Base-by-base conservation (phyloP, 148 eudicot species). In the Hydrangea macrophylla region DNA sequence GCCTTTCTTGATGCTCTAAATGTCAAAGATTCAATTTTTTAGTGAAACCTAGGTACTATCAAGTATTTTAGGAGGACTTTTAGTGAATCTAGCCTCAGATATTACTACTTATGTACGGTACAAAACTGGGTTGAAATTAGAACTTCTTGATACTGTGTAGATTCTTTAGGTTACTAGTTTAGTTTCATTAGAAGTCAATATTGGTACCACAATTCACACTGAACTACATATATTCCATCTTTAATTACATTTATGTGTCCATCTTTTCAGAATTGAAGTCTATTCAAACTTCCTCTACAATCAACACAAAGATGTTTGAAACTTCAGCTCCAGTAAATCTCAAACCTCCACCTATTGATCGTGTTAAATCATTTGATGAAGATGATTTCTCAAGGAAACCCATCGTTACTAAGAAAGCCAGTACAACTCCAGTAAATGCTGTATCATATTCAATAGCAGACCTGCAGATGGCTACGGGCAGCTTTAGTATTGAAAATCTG, bases 401-500 rank as follows among this genome's bases (percentile, higher is more conserved):
- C 23, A 74, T 86, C 37, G 81, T 84, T 55, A 63, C 81, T 70
- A 94, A 86, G 86, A 87, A 84, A 78, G 82, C 76, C 28, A 74
- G 66, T 44, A 73, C 71, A 59, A 81, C 84, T 62, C 88, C 89
- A 6, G 70, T 78, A 67, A 79, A 86, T 81, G 89, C 87, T 30
- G 83, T 71, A 73, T 78, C 79, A 40, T 94, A 88, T 80, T 94
- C 98, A 42, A 82, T 94, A 70, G 98, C 98, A 55, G 98, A 94
- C 68, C 83, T 94, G 67, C 98, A 94, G 77, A 85, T 94, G 68
- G 97, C 97, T 33, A 94, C 98, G 2, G 88, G 78, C 61, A 94
- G 98, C 81, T 94, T 94, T 77, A 83, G 79, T 69, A 60, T 76
- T 55, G 98, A 94, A 22, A 85, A 88, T 69, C 88, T 90, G 55